phyloP scores from a whole-genome alignment of 2,329 filamentous ascomycete genomes.

The Trichocomaceae sp. region DNA sequence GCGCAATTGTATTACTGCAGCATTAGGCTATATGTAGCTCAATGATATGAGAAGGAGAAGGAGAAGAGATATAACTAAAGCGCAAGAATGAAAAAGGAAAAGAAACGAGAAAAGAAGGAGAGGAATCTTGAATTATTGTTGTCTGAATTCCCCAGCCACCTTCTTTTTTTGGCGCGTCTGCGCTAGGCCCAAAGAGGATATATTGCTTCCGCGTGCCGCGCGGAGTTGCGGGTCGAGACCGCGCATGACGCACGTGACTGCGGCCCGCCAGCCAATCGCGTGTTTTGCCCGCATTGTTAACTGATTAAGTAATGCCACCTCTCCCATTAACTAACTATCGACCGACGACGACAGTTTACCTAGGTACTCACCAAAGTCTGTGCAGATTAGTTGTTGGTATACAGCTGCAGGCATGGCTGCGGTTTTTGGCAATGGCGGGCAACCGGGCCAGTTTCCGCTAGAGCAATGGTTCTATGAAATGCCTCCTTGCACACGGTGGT shows the following conservation, averaged over 20 bases:
- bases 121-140: conserved; percentile 5
- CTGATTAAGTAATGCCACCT: not conserved
- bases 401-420: conserved; percentile 31
- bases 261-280: not conserved
- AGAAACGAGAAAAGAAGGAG: not conserved
- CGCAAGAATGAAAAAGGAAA: too few species aligned
- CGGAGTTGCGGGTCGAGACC: not conserved
- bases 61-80: too few species aligned
- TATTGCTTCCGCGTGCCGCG: not conserved
- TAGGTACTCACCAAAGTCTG: too few species aligned
- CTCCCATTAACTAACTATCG: not conserved
- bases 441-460: conserved; percentile 62
- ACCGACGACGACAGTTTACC: too few species aligned
- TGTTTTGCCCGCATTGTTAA: not conserved
- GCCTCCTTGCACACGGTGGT: conserved; percentile 91
- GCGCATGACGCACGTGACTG: not conserved
- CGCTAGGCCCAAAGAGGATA: conserved; percentile 4
- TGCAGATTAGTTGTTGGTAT: too few species aligned
- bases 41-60: not conserved
- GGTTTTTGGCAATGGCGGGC: conserved; percentile 39
- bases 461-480: conserved; percentile 99
- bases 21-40: not conserved
- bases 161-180: conserved; percentile 1
- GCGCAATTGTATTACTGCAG: not conserved
- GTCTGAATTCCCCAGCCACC: conserved; percentile 9